A percentile compares a stretch with the other conserved stretches of the same genome.
These are phyloP conservation scores for Cutaneotrichosporon sp. DNA, from an alignment of 1,284 basidiomycete species.

Conservation along the genomic window DNA sequence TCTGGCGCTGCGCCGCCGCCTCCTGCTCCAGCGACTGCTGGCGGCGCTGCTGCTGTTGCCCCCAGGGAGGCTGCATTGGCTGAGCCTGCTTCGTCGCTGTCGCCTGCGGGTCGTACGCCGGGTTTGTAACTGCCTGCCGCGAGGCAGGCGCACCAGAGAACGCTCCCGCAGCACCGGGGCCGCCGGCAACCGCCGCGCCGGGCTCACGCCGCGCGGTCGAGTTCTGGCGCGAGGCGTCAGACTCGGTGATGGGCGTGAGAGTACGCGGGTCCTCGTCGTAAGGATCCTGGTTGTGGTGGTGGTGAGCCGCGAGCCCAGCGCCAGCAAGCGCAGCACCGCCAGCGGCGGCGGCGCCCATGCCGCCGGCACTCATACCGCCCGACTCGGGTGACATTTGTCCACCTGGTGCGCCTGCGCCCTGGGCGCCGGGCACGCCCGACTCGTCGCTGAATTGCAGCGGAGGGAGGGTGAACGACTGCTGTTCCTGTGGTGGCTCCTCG, in stretches of 20 bases:
- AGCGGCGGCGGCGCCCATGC: not conserved
- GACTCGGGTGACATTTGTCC: too few species aligned
- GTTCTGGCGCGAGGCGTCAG: constrained; percentile 44
- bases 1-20: not conserved
- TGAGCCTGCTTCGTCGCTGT: not conserved
- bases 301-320: not conserved
- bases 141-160: not conserved
- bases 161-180: not conserved
- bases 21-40: not conserved
- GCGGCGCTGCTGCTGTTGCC: not conserved
- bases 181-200: too few species aligned
- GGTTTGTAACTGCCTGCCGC: not conserved
- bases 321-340: not conserved
- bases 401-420: too few species aligned
- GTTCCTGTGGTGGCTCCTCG: not conserved
- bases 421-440: not conserved
- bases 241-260: constrained; percentile 55
- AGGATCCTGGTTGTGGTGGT: not conserved
- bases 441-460: constrained; percentile 33
- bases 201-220: constrained; percentile 2
- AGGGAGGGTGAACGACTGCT: constrained; percentile 30
- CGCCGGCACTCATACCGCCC: too few species aligned
- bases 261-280: constrained; percentile 24
- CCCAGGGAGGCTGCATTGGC: not conserved
- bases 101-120: not conserved